These are phyloP conservation scores for Cladosporium oxysporum DNA, from an alignment of 2,329 filamentous ascomycete genomes.

Conservation along the genomic window DNA sequence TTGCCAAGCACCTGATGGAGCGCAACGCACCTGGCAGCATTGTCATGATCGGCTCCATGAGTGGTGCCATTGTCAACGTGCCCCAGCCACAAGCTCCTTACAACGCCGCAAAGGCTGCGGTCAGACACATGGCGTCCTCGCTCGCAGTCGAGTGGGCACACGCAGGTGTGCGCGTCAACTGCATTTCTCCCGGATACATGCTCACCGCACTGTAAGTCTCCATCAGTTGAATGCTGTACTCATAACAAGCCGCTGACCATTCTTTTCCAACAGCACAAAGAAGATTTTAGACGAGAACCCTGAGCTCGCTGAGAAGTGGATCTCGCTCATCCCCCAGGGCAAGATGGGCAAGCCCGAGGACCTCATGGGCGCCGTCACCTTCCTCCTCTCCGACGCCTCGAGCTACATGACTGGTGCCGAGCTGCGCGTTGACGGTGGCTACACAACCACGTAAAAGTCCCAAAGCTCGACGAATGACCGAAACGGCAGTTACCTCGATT, in stretches of 20 bases:
- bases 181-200: slow-evolving; percentile 96
- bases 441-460: slow-evolving; percentile 40
- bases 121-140: slow-evolving; percentile 82
- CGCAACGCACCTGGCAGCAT: slow-evolving; percentile 79
- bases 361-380: slow-evolving; percentile 89
- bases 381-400: slow-evolving; percentile 77
- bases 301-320: slow-evolving; percentile 87
- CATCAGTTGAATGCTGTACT: neutral
- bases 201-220: slow-evolving; percentile 80
- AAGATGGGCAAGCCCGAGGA: slow-evolving; percentile 93
- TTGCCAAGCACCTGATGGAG: slow-evolving; percentile 86
- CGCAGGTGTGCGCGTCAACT: slow-evolving; percentile 87
- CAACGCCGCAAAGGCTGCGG: slow-evolving; percentile 89
- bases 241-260: neutral
- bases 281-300: slow-evolving; percentile 95
- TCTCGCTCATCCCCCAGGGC: slow-evolving; percentile 83
- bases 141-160: slow-evolving; percentile 93
- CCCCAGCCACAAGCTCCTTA: slow-evolving; percentile 93
- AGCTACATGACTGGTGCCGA: slow-evolving; percentile 65
- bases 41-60: slow-evolving; percentile 96
- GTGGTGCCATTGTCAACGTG: slow-evolving; percentile 88
- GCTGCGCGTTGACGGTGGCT: slow-evolving; percentile 47
- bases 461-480: neutral
- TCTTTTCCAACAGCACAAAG: slow-evolving; percentile 63
- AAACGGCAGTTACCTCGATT: neutral